Conservation (phyloP, 2,329 filamentous ascomycete genomes). For the Fusarium newnesense region DNA sequence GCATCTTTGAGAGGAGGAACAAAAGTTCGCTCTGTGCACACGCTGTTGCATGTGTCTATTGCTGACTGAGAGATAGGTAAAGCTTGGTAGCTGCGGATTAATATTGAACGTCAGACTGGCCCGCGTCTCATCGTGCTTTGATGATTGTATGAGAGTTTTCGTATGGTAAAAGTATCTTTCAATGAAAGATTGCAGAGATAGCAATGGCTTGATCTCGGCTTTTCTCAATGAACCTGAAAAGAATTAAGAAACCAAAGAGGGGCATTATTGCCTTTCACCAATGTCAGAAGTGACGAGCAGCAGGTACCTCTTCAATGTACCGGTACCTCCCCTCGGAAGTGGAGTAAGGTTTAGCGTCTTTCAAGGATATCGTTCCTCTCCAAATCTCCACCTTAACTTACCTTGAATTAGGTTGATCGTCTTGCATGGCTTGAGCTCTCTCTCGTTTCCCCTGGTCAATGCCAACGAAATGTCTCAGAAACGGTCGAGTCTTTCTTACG, state of each 20-base stretch:
- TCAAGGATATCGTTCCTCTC: slow-evolving; percentile 18
- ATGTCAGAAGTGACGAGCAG: neutral
- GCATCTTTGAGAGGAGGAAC: slow-evolving; percentile 12
- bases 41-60: neutral
- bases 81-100: slow-evolving; percentile 2
- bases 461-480: slow-evolving; percentile 18
- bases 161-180: neutral
- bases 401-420: slow-evolving; percentile 36
- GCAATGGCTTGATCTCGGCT: neutral
- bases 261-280: neutral
- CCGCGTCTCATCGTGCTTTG: neutral
- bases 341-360: slow-evolving; percentile 20
- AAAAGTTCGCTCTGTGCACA: slow-evolving; percentile 17
- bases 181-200: neutral
- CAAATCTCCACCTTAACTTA: slow-evolving; percentile 32
- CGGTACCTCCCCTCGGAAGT: slow-evolving; percentile 23
- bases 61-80: slow-evolving; percentile 7
- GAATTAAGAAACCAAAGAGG: slow-evolving; percentile 3
- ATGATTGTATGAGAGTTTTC: neutral
- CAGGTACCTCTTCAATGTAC: slow-evolving; percentile 31
- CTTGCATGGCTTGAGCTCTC: slow-evolving; percentile 26
- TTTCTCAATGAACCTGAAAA: neutral
- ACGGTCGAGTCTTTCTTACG: slow-evolving; percentile 2
- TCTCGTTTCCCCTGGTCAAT: slow-evolving; percentile 2
- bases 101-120: neutral